Base-by-base conservation (phyloP, 768 basidiomycete genomes). In the Gloeostereum incarnatum region DNA sequence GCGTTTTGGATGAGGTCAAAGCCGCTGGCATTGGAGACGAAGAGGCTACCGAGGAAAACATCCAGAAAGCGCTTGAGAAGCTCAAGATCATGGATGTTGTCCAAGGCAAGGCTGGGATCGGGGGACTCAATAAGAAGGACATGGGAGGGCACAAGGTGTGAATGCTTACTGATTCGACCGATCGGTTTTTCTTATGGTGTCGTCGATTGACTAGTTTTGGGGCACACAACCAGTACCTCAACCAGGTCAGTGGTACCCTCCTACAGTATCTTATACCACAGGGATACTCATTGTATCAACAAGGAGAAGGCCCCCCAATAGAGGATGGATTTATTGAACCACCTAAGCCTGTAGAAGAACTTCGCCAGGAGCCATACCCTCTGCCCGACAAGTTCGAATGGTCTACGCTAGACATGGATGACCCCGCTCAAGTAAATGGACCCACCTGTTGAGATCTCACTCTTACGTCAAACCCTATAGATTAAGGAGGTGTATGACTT, bases 151-250 rank as follows among this genome's bases (percentile, higher is more conserved):
- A 96, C 54, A 94, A 93, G 69, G 92, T 19, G 36, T 5, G 48
- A 37, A 14, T 29, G 14, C 8, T 29, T 29, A 8, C 26, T 29
- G 14, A 8, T 8, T 29, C 8, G 9, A 8, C 14, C 26, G 14
- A 8, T 29, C 26, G 14, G 26, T 29, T 14, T 8, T 29, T 29
- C 26, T 8, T n/a, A n/a, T n/a, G n/a, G n/a, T n/a, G n/a, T 20
- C 13, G 22, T 17, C 47, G 27, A 40, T 8, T 27, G 32, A 42
- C 17, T 50, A 90, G 92, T 99, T 99, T 62, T 98, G 96, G 96
- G 77, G 68, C 23, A 98, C 94, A 5, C 96, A 99, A 58, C 96
- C 96, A 3, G 96, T 99, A 5, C 86, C 90, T n/a, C 89, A 92
- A 52, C 60, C 77, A 39, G 85, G 86, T 79, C 49, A 57, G 17